Conservation (phyloP, 2,329 filamentous ascomycete genomes). For the Aspergillus sp. region DNA sequence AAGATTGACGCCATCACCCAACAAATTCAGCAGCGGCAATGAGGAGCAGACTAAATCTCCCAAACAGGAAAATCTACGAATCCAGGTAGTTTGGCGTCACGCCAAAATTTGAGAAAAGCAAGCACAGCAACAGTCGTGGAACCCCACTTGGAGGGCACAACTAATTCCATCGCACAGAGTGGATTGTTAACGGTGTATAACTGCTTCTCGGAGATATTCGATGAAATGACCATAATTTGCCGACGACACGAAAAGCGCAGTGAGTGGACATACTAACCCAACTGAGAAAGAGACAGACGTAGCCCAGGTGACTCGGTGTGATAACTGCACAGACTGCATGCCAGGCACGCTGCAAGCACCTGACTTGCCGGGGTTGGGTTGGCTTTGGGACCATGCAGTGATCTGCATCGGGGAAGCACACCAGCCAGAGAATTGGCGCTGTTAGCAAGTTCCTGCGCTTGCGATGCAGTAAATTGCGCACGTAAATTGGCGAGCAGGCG, state of each 20-base stretch:
- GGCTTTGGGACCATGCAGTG: neutral
- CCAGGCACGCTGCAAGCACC: neutral
- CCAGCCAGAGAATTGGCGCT: neutral
- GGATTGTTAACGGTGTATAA: neutral
- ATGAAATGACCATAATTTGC: neutral
- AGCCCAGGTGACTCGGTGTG: neutral
- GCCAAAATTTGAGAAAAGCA: neutral
- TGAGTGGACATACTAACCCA: neutral
- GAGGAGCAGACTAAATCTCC: neutral
- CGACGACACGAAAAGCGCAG: neutral
- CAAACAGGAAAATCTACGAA: neutral
- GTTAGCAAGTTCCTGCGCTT: neutral
- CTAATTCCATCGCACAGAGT: neutral
- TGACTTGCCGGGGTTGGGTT: neutral
- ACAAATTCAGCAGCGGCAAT: neutral
- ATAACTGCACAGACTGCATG: neutral
- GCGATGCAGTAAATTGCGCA: neutral
- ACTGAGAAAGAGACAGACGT: neutral
- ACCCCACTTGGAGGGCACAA: neutral
- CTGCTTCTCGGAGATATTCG: conserved; percentile 2
- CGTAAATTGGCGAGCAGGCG: neutral
- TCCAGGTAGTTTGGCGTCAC: neutral
- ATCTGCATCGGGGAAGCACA: neutral
- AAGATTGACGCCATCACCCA: no score
- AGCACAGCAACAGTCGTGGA: neutral